These are phyloP conservation scores for Biscogniauxia sp. DNA, from an alignment of 2,329 filamentous ascomycete genomes.

Conservation along the genomic window DNA sequence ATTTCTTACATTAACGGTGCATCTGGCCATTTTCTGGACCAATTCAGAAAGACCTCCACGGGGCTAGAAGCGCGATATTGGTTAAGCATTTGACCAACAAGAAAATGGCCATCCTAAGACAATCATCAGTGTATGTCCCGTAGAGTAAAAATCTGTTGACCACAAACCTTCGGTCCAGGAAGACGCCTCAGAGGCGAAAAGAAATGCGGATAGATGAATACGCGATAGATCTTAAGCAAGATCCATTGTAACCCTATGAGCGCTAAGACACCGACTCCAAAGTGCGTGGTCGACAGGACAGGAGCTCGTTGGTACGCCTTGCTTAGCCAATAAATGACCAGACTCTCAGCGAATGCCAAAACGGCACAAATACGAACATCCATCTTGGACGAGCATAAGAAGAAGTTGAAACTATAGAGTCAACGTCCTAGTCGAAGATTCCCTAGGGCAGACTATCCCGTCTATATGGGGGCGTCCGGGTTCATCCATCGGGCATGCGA, in stretches of 20 bases:
- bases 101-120: constrained; percentile 15
- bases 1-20: constrained; percentile 22
- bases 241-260: constrained; percentile 10
- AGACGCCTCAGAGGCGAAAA: constrained; percentile 11
- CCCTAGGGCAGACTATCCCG: too few species aligned
- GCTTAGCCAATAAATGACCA: neutral
- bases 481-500: neutral
- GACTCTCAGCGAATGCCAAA: neutral
- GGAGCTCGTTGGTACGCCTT: neutral
- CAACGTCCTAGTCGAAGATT: neutral
- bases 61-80: constrained; percentile 14
- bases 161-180: constrained; percentile 12
- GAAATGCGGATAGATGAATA: constrained; percentile 14
- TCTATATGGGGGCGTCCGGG: neutral
- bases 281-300: neutral
- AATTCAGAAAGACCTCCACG: constrained; percentile 21
- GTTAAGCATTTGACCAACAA: constrained; percentile 17
- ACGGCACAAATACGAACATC: neutral
- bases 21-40: constrained; percentile 25
- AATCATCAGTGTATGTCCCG: neutral
- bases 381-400: neutral
- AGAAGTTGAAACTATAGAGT: neutral
- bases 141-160: neutral
- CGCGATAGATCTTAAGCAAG: constrained; percentile 10
- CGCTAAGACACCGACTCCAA: neutral